Conservation (phyloP, 495 filamentous ascomycete species). For the Chaetomidium leptoderma region DNA sequence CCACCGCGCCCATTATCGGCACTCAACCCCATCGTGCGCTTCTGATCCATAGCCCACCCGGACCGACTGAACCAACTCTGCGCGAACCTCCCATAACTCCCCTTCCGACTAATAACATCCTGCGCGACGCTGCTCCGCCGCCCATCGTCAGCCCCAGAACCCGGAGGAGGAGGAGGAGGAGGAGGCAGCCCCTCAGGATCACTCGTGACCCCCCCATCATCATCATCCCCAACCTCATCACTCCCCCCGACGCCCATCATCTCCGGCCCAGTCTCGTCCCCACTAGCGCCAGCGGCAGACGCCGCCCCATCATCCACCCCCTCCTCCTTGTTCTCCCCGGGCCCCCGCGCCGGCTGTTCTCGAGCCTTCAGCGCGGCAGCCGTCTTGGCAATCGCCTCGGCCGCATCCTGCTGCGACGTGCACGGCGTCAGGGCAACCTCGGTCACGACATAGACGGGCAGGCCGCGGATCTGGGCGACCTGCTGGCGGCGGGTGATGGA, state of each 20-base stretch:
- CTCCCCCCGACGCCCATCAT: constrained; percentile 8
- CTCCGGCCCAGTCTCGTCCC: constrained; percentile 35
- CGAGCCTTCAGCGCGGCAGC: constrained; percentile 41
- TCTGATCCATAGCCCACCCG: constrained; percentile 63
- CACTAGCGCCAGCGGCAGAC: constrained; percentile 17
- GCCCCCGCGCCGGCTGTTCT: background rate
- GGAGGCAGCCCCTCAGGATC: constrained; percentile 21
- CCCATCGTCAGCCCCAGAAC: constrained; percentile 34
- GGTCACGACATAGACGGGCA: constrained; percentile 77
- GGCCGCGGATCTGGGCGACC: constrained; percentile 78
- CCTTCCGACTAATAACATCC: constrained; percentile 74
- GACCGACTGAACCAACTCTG: constrained; percentile 82
- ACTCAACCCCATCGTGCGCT: constrained; percentile 56
- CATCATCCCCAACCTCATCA: constrained; percentile 33
- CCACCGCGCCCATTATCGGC: constrained; percentile 21
- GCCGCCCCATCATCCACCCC: constrained; percentile 26
- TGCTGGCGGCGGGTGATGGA: constrained; percentile 78
- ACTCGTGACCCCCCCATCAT: constrained; percentile 34
- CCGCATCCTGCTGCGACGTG: constrained; percentile 67
- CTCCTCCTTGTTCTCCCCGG: constrained; percentile 24
- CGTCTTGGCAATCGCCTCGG: constrained; percentile 62
- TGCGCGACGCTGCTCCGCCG: constrained; percentile 60
- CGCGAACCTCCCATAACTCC: constrained; percentile 81
- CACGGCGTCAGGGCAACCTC: constrained; percentile 86
- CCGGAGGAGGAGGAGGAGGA: constrained; percentile 26